A percentile compares a stretch with the other conserved stretches of the same genome.
These are phyloP conservation scores for Phytophthora rubi DNA, from an alignment of 352 stramenopile genomes.

Conservation along the genomic window DNA sequence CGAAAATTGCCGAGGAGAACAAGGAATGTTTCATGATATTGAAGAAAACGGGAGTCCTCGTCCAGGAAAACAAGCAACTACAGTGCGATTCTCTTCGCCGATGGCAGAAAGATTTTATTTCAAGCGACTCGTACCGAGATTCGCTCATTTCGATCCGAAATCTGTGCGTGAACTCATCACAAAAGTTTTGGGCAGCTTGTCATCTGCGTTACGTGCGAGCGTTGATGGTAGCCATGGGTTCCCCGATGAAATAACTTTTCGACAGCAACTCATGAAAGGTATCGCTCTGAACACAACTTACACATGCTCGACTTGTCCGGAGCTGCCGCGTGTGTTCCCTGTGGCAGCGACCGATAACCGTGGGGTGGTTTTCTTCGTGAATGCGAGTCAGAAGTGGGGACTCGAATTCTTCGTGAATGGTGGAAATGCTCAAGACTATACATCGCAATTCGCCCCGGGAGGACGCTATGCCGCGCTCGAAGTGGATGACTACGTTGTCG, in stretches of 20 bases:
- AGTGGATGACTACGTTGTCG: background rate
- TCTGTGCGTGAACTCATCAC: background rate
- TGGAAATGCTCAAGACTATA: background rate
- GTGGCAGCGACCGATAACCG: background rate
- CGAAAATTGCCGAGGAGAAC: background rate
- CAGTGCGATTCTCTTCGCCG: background rate
- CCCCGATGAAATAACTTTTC: background rate
- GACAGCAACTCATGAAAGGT: background rate
- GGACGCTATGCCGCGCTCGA: background rate
- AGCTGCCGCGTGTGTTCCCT: background rate
- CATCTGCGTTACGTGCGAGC: background rate
- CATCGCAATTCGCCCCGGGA: background rate
- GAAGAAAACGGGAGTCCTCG: background rate
- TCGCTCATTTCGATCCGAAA: background rate
- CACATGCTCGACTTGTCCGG: background rate
- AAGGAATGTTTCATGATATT: background rate
- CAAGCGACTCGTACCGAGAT: background rate
- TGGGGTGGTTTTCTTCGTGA: background rate
- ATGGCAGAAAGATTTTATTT: background rate
- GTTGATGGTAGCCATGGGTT: background rate
- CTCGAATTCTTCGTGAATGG: background rate
- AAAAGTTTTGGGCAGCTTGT: background rate
- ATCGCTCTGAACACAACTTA: background rate
- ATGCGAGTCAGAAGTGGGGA: background rate
- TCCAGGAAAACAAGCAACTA: background rate